Conservation (phyloP, 164 flowering plant species). For the Nymphaea colorata region DNA sequence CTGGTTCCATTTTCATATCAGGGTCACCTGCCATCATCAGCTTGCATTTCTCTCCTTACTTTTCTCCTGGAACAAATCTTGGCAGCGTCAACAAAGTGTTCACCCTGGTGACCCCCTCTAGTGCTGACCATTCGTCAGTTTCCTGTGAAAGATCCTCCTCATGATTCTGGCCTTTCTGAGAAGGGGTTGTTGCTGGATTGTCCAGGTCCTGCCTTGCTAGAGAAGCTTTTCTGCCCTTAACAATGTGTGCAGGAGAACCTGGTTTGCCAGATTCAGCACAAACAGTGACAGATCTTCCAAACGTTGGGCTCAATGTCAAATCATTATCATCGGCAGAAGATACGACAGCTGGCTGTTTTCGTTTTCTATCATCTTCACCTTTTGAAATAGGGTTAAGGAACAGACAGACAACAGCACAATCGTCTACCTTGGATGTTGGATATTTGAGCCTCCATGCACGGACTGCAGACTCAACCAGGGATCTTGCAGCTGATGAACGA, state of each 20-base stretch:
- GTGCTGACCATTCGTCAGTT: not conserved
- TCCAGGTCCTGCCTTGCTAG: not conserved
- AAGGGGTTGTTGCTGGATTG: not conserved
- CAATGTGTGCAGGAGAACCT: not conserved
- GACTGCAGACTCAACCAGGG: conserved; percentile 3
- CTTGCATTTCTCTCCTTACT: not conserved
- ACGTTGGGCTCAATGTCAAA: not conserved
- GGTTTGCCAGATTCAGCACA: conserved; percentile 16
- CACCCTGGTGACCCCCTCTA: not conserved
- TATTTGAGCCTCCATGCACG: conserved; percentile 6
- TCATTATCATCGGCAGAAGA: not conserved
- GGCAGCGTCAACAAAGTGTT: not conserved
- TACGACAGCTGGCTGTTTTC: not conserved
- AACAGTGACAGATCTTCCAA: conserved; percentile 30
- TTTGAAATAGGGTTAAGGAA: conserved; percentile 2
- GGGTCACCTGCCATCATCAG: not conserved
- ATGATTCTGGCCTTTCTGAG: not conserved
- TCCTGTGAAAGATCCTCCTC: not conserved
- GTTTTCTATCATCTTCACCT: not conserved
- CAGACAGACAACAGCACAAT: conserved; percentile 7
- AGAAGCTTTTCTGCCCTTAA: not conserved
- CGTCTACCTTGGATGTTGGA: conserved; percentile 4
- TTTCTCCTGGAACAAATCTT: not conserved
- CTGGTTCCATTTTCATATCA: not conserved
- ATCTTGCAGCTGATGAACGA: conserved; percentile 3